Evolutionary conservation across 371 early-diverging fungal genomes (phyloP).

Genomic region (Dichotomocladium elegans): DNA sequence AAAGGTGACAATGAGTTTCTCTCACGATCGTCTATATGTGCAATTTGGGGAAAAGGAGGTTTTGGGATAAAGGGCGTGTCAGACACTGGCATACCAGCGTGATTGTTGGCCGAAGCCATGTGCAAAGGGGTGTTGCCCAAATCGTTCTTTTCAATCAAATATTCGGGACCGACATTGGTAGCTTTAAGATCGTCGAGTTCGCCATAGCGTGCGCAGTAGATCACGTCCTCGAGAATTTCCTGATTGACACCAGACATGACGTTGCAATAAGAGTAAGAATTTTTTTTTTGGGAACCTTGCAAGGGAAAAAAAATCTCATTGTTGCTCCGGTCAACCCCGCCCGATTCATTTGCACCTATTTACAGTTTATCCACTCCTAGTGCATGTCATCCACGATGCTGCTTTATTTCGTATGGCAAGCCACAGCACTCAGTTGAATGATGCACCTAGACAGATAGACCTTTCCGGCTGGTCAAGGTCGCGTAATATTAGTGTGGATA

Average conservation of each 20-base stretch:
- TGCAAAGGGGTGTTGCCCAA: constrained; percentile 76
- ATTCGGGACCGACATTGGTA: constrained; percentile 32
- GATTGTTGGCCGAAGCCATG: constrained; percentile 85
- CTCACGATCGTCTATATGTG: background rate
- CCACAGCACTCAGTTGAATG: no score
- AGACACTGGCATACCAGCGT: constrained; percentile 50
- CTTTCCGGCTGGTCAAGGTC: no score
- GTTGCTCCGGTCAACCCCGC: no score
- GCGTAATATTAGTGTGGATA: no score
- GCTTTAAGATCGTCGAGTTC: constrained; percentile 70
- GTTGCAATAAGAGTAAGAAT: background rate
- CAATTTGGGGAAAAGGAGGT: background rate
- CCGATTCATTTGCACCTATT: no score
- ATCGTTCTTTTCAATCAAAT: constrained; percentile 39
- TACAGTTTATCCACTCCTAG: no score
- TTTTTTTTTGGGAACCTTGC: constrained; percentile 4
- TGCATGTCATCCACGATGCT: no score
- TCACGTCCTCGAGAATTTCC: constrained; percentile 52
- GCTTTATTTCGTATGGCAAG: no score
- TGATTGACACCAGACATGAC: constrained; percentile 12
- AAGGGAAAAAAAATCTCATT: no score
- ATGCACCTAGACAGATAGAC: no score
- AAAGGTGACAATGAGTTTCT: background rate
- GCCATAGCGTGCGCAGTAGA: constrained; percentile 72
- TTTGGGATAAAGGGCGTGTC: background rate